Conservation (phyloP, 208 protist genomes). For the Porcisia deanei region DNA sequence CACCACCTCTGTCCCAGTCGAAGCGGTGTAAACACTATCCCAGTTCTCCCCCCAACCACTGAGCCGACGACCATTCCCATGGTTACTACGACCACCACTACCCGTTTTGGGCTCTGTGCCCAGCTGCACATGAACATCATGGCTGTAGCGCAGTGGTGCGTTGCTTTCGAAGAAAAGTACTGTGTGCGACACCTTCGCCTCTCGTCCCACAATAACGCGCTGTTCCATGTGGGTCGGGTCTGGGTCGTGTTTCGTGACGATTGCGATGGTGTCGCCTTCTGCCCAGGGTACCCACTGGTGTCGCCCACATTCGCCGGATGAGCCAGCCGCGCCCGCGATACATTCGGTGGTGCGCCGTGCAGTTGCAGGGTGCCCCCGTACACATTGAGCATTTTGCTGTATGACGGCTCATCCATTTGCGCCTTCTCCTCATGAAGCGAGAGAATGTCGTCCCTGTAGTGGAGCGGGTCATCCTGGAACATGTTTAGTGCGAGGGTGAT, state of each 20-base stretch:
- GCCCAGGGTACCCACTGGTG: slow-evolving; percentile 45
- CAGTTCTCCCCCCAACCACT: not conserved
- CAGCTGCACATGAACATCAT: slow-evolving; percentile 8
- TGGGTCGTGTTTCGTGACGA: slow-evolving; percentile 39
- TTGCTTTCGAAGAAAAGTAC: slow-evolving; percentile 33
- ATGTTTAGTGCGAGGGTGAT: slow-evolving; percentile 30
- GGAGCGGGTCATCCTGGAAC: slow-evolving; percentile 13
- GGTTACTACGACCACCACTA: too few relatives aligned
- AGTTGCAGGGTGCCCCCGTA: slow-evolving; percentile 39
- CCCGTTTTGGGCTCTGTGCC: too few relatives aligned
- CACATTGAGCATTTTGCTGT: slow-evolving; percentile 34
- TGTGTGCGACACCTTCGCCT: slow-evolving; percentile 21
- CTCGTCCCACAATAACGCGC: slow-evolving; percentile 27
- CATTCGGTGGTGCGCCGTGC: slow-evolving; percentile 23
- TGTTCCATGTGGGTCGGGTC: slow-evolving; percentile 39
- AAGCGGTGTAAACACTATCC: not conserved
- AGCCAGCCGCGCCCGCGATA: slow-evolving; percentile 9
- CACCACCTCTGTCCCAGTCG: slow-evolving; percentile 37
- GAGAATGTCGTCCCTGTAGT: slow-evolving; percentile 25
- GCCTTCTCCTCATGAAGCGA: not conserved
- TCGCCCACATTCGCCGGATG: slow-evolving; percentile 26
- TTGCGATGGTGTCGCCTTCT: slow-evolving; percentile 41
- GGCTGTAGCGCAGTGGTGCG: slow-evolving; percentile 33
- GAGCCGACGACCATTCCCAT: not conserved
- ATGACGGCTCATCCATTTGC: slow-evolving; percentile 21